Evolutionary conservation across 208 protist genomes (phyloP).

Genomic region (Trypanosoma conorhini): DNA sequence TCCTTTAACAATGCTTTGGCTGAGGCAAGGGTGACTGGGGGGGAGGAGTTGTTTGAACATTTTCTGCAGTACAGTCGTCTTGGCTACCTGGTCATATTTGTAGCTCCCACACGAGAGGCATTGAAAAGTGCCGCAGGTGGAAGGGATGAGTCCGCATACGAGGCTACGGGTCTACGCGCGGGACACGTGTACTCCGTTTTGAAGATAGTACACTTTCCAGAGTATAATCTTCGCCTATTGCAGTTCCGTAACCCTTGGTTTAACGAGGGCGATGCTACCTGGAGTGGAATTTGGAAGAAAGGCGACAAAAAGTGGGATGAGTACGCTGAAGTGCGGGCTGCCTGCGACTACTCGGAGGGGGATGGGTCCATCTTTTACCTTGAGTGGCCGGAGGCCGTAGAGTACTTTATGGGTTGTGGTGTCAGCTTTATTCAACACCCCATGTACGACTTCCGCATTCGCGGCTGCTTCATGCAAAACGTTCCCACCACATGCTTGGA

Average conservation of each 20-base stretch:
- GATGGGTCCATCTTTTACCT: slow-evolving; percentile 77
- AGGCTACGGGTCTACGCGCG: slow-evolving; percentile 45
- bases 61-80: slow-evolving; percentile 41
- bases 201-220: slow-evolving; percentile 53
- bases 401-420: slow-evolving; percentile 71
- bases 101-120: slow-evolving; percentile 58
- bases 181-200: slow-evolving; percentile 71
- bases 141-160: slow-evolving; percentile 55
- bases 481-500: slow-evolving; percentile 67
- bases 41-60: slow-evolving; percentile 54
- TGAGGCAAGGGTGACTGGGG: slow-evolving; percentile 43
- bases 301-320: slow-evolving; percentile 61
- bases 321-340: slow-evolving; percentile 41
- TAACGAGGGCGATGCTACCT: slow-evolving; percentile 26
- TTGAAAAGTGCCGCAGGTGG: slow-evolving; percentile 28
- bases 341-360: slow-evolving; percentile 42
- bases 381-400: slow-evolving; percentile 72
- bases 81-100: slow-evolving; percentile 63
- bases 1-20: slow-evolving; percentile 71
- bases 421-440: slow-evolving; percentile 79
- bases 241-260: slow-evolving; percentile 76
- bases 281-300: slow-evolving; percentile 69
- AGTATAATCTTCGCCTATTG: slow-evolving; percentile 53
- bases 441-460: slow-evolving; percentile 77
- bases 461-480: slow-evolving; percentile 71